phyloP scores from a whole-genome alignment of 179 eudicot genomes.

The Silene vulgaris region DNA sequence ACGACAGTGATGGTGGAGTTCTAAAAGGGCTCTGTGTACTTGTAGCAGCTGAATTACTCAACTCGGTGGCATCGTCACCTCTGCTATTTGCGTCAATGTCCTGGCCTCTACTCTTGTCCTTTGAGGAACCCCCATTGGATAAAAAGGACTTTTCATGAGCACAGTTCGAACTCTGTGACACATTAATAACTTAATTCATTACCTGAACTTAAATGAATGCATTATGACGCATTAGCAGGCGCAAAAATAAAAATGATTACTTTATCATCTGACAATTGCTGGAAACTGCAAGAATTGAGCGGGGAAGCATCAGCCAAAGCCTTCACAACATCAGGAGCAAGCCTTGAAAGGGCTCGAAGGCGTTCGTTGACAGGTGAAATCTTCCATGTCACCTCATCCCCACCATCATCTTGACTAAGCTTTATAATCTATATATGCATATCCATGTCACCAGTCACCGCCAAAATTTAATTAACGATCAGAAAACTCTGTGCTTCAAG shows the following conservation, averaged over 20 bases:
- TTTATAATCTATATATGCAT: conserved; percentile 52
- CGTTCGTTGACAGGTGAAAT: conserved; percentile 84
- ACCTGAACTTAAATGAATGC: conserved; percentile 13
- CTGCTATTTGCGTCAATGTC: conserved; percentile 26
- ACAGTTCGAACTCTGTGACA: conserved; percentile 36
- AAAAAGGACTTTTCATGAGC: conserved; percentile 28
- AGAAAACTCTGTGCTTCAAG: background rate
- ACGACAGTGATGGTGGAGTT: conserved; percentile 85
- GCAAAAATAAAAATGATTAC: conserved; percentile 22
- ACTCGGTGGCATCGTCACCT: conserved; percentile 27
- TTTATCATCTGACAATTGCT: conserved; percentile 40
- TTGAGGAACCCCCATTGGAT: conserved; percentile 31
- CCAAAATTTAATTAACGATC: conserved; percentile 1
- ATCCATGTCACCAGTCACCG: conserved; percentile 18
- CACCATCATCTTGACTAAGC: conserved; percentile 97
- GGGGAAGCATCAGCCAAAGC: conserved; percentile 75
- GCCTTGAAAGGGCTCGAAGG: conserved; percentile 64
- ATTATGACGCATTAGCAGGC: background rate
- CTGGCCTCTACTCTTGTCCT: conserved; percentile 25
- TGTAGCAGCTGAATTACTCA: conserved; percentile 23
- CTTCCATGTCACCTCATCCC: conserved; percentile 88
- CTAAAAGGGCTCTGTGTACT: conserved; percentile 61
- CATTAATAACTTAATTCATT: conserved; percentile 20
- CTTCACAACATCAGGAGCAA: conserved; percentile 55
- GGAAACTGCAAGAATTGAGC: conserved; percentile 50